These are phyloP conservation scores for Myxozyma sirexii DNA, from an alignment of 805 yeast species.

Conservation along the genomic window DNA sequence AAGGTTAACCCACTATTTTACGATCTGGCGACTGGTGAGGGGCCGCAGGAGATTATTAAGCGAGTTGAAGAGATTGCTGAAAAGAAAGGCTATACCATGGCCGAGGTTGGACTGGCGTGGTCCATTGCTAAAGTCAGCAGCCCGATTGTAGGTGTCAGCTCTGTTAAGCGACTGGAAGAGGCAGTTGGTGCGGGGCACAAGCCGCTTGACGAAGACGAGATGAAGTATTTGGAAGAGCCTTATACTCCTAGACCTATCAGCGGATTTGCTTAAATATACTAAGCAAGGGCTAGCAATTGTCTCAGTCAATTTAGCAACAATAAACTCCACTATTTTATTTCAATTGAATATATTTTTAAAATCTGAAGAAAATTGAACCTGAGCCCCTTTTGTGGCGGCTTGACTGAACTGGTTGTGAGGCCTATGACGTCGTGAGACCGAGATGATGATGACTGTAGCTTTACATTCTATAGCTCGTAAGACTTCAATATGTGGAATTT, in stretches of 20 bases:
- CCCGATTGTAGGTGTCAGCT: slow-evolving; percentile 61
- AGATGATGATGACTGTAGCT: too few relatives aligned
- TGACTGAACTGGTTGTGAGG: too few relatives aligned
- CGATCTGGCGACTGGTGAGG: neutral
- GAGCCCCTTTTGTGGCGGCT: too few relatives aligned
- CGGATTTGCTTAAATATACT: slow-evolving; percentile 13
- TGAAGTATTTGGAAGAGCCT: slow-evolving; percentile 41
- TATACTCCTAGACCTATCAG: slow-evolving; percentile 36
- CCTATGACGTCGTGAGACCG: too few relatives aligned
- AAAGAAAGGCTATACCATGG: slow-evolving; percentile 53
- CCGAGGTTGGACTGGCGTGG: slow-evolving; percentile 58
- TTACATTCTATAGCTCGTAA: too few relatives aligned
- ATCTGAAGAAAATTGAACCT: too few relatives aligned
- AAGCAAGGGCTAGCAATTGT: too few relatives aligned
- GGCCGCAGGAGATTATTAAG: slow-evolving; percentile 42
- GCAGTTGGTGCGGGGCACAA: slow-evolving; percentile 49
- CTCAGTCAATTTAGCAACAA: too few relatives aligned
- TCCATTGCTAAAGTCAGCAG: slow-evolving; percentile 51
- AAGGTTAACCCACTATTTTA: neutral
- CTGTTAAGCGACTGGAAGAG: slow-evolving; percentile 55
- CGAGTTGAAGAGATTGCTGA: slow-evolving; percentile 59
- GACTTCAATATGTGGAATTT: too few relatives aligned
- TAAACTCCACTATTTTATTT: too few relatives aligned
- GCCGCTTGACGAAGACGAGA: slow-evolving; percentile 43
- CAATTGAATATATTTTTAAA: too few relatives aligned